Base-by-base conservation (phyloP, 805 yeast species). In the Myxozyma melibiosi region DNA sequence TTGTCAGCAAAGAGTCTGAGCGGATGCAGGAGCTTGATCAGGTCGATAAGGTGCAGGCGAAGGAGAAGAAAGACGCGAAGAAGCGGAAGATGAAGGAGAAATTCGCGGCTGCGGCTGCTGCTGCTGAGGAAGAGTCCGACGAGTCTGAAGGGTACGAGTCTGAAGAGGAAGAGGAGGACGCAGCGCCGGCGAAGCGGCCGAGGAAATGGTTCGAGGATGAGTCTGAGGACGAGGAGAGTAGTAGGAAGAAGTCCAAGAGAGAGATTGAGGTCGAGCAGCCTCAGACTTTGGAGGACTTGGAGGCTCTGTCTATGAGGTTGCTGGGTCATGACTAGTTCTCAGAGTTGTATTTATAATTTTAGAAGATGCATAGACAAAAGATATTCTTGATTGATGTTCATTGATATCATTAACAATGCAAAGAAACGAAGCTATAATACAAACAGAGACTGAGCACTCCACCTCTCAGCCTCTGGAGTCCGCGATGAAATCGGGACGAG, bases 281-380 rank as follows among this genome's bases (percentile, higher is more conserved):
- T 14, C 87, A 89, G 67, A 87, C 96, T 16, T 77, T 94, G 70
- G 97, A 90, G 71, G 99, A 94, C 69, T 80, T 94, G 72, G 99
- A 94, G 77, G 90, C 95, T 1, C 80, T 89, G 75, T 85, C 96
- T 1, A 80, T 79, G 24, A 76, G 72, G 66, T 71, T 80, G 48
- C 66, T 78, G 43, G 30, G 40, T 14, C 31, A 27, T 18, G 13
- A 35, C 16, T 54, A 48, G 43, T 37, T n/a, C n/a, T n/a, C 16
- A 37, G 18, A 37, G 40, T 7, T 37, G 40, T 16, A 24, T 22
- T 11, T 39, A 13, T 20, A 30, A 27, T 24, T n/a, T n/a, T n/a
- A n/a, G n/a, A n/a, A n/a, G n/a, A n/a, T n/a, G n/a, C n/a, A n/a
- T n/a, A n/a, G n/a, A n/a, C n/a, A n/a, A n/a, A n/a, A n/a, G n/a